Evolutionary conservation across 257 asterid species (phyloP).

Genomic region (Solanum virginianum): DNA sequence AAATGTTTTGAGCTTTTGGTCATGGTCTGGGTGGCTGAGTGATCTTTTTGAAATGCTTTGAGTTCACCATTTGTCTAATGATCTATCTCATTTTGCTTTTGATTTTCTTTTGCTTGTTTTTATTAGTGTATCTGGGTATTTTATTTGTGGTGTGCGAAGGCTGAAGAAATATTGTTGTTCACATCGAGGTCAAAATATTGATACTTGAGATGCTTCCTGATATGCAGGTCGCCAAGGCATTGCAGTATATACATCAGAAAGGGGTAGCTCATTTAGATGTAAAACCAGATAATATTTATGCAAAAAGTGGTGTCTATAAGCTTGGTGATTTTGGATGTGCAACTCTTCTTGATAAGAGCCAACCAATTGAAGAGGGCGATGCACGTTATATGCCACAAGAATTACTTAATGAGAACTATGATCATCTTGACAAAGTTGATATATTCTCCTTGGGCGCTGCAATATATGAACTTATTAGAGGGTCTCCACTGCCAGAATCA

Average conservation of each 20-base stretch:
- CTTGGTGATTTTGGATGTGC: conserved; percentile 98
- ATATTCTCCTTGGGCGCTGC: conserved; percentile 87
- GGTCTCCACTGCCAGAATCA: conserved; percentile 61
- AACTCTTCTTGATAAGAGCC: conserved; percentile 57
- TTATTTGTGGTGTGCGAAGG: neutral
- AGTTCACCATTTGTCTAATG: neutral
- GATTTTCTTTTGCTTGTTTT: neutral
- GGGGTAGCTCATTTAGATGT: conserved; percentile 89
- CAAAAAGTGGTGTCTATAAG: conserved; percentile 67
- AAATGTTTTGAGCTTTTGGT: neutral
- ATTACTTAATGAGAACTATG: conserved; percentile 77
- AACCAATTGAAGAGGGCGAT: conserved; percentile 94
- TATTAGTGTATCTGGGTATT: neutral
- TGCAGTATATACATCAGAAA: conserved; percentile 57
- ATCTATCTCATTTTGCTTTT: neutral
- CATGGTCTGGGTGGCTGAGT: neutral
- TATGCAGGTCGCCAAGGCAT: conserved; percentile 73
- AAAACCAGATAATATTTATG: conserved; percentile 90
- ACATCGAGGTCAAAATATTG: neutral
- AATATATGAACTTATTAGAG: conserved; percentile 68
- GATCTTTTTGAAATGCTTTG: neutral
- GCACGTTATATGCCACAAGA: conserved; percentile 98
- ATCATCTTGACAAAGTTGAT: conserved; percentile 79
- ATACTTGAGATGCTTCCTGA: neutral
- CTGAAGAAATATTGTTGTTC: neutral